Evolutionary conservation across 768 basidiomycete species (phyloP), one percentile per base, ranked within the genome.

Genomic region (Phlebiopsis flavidoalba): DNA sequence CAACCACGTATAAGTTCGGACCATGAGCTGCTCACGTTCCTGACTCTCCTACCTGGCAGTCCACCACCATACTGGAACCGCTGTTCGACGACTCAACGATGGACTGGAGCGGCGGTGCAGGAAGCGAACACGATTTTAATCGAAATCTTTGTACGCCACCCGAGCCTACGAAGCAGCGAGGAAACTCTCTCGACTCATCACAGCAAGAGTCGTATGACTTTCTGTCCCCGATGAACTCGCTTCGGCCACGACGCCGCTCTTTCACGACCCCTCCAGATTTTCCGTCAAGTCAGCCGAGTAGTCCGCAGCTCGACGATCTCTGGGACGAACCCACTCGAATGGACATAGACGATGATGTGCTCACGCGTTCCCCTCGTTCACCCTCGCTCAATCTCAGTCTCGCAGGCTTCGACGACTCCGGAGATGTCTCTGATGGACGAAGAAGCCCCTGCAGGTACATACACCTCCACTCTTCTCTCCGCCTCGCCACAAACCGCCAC

Each of bases 141-240:
- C 43, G 12, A 36, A 37, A 55, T 21, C 52, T 53, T 33, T 8
- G n/a, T 36, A 15, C 52, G 52, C 40, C 46, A 57, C 35, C 50
- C n/a, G 19, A 37, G 2, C 15, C 24, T 1, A 21, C 33, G 3
- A 60, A 48, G 22, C 61, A 45, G 12, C 43, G 61, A n/a, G 49
- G 50, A 10, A 22, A 43, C 37, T 62, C 61, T 15, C 57, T 62
- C 8, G 61, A 59, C n/a, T 54, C 57, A 8, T 19, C 57, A 17
- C 36, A 36, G 37, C 12, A 45, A 15, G 48, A 54, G 22, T 21
- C 49, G 1, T 62, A 51, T 36, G 40, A 35, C 24, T 45, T 57
- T 22, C 15, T 49, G 5, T 35, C 50, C 40, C 22, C 61, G n/a
- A 47, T 48, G 48, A 57, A 49, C 37, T 56, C 37, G 33, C 47